Conservation (phyloP, 2,329 filamentous ascomycete genomes). For the Colletotrichum sp. region DNA sequence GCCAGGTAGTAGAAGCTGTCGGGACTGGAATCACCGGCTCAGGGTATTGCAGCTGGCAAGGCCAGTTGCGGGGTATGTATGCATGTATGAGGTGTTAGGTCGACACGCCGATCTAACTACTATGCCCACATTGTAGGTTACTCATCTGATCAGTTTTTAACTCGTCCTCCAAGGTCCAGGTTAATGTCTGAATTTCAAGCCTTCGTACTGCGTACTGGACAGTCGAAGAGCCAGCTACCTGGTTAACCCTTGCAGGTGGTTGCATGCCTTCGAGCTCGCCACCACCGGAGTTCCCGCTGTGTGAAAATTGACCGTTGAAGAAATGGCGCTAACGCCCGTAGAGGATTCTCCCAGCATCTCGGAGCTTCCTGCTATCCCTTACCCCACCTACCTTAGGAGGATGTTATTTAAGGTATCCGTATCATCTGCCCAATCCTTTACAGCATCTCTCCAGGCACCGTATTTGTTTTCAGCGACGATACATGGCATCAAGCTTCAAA, state of each 20-base stretch:
- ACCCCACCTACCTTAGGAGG: background rate
- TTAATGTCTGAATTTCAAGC: background rate
- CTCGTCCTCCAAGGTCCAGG: background rate
- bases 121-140: background rate
- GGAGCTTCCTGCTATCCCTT: constrained; percentile 5
- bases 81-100: background rate
- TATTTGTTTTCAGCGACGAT: background rate
- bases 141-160: background rate
- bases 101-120: background rate
- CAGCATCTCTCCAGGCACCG: background rate
- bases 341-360: constrained; percentile 11
- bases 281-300: background rate
- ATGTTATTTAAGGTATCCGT: background rate
- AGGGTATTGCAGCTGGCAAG: background rate
- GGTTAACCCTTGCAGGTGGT: background rate
- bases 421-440: background rate
- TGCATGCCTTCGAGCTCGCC: background rate
- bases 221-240: background rate
- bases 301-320: background rate
- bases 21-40: background rate
- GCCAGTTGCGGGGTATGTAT: background rate
- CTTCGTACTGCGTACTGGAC: background rate
- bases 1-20: background rate
- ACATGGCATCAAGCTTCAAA: background rate
- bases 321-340: background rate